These are phyloP conservation scores for Vachellia pachyceras DNA, from an alignment of 306 rosid genomes.

Conservation along the genomic window DNA sequence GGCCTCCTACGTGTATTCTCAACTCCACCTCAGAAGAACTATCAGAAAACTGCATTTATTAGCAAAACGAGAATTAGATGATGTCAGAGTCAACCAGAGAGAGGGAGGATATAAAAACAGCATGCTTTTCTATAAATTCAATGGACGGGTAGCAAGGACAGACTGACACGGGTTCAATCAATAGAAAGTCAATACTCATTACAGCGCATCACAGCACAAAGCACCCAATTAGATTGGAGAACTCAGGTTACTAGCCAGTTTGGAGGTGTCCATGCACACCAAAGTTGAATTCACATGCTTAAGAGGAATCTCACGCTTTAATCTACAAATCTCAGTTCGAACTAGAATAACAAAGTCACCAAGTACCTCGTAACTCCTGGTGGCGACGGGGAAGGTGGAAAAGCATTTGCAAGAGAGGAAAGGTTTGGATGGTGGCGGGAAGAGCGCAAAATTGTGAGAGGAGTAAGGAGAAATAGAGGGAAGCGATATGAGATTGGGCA, in stretches of 20 bases:
- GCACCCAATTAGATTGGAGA: not conserved
- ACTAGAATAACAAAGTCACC: too few species aligned
- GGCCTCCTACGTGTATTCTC: constrained; percentile 58
- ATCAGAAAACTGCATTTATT: constrained; percentile 79
- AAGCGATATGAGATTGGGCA: constrained; percentile 31
- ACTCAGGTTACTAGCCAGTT: not conserved
- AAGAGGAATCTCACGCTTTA: not conserved
- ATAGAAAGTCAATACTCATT: not conserved
- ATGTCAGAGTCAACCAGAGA: not conserved
- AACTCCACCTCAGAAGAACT: constrained; percentile 83
- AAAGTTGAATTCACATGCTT: not conserved
- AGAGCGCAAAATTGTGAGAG: not conserved
- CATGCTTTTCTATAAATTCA: not conserved
- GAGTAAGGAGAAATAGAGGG: constrained; percentile 29
- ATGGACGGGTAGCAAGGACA: not conserved
- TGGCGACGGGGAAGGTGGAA: constrained; percentile 60
- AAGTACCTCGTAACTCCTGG: constrained; percentile 71
- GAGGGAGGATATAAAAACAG: not conserved
- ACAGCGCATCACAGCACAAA: not conserved
- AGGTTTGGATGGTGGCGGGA: constrained; percentile 11
- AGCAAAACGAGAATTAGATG: constrained; percentile 31
- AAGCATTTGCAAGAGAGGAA: constrained; percentile 52
- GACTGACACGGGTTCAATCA: not conserved
- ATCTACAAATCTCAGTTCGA: not conserved
- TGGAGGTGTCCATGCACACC: not conserved